These are phyloP conservation scores for Pouteria campechiana DNA, from an alignment of 179 eudicot species.

Conservation along the genomic window DNA sequence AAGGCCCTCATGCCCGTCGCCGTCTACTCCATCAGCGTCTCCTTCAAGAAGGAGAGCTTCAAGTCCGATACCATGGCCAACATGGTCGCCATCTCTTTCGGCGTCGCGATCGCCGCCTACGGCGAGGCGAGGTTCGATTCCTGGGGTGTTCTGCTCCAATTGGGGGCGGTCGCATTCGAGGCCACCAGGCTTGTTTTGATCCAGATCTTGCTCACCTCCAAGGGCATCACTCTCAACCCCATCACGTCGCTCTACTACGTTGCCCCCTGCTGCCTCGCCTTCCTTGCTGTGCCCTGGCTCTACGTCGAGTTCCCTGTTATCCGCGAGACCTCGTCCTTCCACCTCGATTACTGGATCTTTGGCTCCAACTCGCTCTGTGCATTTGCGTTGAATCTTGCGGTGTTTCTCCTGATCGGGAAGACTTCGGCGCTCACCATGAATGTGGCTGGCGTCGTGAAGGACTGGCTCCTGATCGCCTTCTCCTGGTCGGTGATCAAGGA, in stretches of 20 bases:
- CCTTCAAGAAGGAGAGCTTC: slow-evolving; percentile 35
- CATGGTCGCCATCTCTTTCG: slow-evolving; percentile 37
- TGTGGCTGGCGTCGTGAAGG: slow-evolving; percentile 54
- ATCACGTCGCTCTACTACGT: slow-evolving; percentile 33
- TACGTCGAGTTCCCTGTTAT: slow-evolving; percentile 30
- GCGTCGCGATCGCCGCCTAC: slow-evolving; percentile 47
- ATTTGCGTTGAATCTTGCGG: slow-evolving; percentile 42
- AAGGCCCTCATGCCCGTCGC: slow-evolving; percentile 76
- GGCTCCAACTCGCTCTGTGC: slow-evolving; percentile 37
- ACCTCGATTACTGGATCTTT: slow-evolving; percentile 23
- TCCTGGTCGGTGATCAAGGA: slow-evolving; percentile 65
- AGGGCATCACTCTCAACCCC: slow-evolving; percentile 34
- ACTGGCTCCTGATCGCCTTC: slow-evolving; percentile 46
- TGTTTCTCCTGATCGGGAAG: slow-evolving; percentile 43
- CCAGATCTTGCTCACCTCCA: slow-evolving; percentile 23
- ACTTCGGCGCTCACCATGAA: slow-evolving; percentile 54
- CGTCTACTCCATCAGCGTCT: slow-evolving; percentile 45
- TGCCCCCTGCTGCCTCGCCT: slow-evolving; percentile 34
- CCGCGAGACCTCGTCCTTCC: slow-evolving; percentile 9
- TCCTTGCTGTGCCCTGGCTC: slow-evolving; percentile 31
- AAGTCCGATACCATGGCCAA: slow-evolving; percentile 40
- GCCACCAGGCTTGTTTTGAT: slow-evolving; percentile 43
- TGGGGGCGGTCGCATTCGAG: slow-evolving; percentile 33
- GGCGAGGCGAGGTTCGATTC: slow-evolving; percentile 41
- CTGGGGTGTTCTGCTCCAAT: slow-evolving; percentile 30